A percentile compares a stretch with the other conserved stretches of the same genome.
Conservation (phyloP, 805 yeast genomes). For the Komagataella mondaviorum region DNA sequence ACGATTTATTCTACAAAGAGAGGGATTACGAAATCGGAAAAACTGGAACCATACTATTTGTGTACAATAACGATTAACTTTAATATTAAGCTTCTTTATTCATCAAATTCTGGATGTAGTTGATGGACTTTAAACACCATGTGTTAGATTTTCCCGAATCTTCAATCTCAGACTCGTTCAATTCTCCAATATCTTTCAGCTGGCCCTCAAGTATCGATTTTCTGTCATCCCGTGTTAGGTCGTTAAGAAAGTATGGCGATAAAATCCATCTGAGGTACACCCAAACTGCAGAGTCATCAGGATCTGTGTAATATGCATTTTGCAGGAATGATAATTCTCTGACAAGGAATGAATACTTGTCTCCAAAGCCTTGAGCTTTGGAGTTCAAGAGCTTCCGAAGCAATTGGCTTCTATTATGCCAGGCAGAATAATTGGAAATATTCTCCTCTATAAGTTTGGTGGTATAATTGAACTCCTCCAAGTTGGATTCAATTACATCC, state of each 20-base stretch:
- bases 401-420: constrained; percentile 79
- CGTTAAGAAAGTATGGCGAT: constrained; percentile 24
- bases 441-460: constrained; percentile 66
- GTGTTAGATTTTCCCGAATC: constrained; percentile 49
- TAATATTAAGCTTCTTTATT: constrained; percentile 11
- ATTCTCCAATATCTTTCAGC: constrained; percentile 35
- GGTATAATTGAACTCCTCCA: constrained; percentile 62
- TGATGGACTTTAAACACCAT: constrained; percentile 63
- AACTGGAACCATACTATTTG: constrained; percentile 17
- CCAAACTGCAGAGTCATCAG: constrained; percentile 93
- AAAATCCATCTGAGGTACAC: constrained; percentile 74
- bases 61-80: constrained; percentile 15
- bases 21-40: constrained; percentile 17
- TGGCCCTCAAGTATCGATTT: constrained; percentile 28
- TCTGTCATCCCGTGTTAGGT: constrained; percentile 18
- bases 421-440: constrained; percentile 89
- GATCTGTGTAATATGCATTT: constrained; percentile 84
- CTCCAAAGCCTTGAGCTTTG: background rate
- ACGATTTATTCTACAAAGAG: constrained; percentile 15
- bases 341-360: constrained; percentile 20
- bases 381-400: constrained; percentile 35
- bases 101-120: constrained; percentile 27
- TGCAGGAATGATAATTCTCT: constrained; percentile 58
- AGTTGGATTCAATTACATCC: constrained; percentile 16
- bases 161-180: constrained; percentile 61